A percentile compares a stretch with the other conserved stretches of the same genome.
phyloP scores from a whole-genome alignment of 305 asterid species.

The Andrographis paniculata region DNA sequence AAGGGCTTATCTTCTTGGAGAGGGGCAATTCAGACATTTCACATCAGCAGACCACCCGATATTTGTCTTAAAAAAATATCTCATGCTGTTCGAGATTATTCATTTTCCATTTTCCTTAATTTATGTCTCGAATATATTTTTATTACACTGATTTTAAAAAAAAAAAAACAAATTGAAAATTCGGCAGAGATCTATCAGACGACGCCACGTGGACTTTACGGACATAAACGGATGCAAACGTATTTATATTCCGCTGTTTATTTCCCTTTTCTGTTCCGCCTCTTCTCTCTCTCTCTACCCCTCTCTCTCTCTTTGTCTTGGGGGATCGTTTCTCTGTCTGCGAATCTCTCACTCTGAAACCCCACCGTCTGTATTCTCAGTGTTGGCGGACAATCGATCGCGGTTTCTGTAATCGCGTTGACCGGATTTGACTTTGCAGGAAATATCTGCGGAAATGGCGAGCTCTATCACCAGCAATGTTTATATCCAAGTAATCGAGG shows the following conservation, averaged over 20 bases:
- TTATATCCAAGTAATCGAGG: constrained; percentile 82
- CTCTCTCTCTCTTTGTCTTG: constrained; percentile 15
- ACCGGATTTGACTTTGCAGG: constrained; percentile 7
- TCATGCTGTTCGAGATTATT: too few relatives aligned
- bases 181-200: constrained; percentile 3
- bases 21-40: too few relatives aligned
- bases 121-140: background rate
- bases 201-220: constrained; percentile 49
- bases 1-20: too few relatives aligned
- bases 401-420: constrained; percentile 2
- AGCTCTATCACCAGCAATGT: constrained; percentile 73
- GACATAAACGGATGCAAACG: constrained; percentile 80
- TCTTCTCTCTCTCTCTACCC: constrained; percentile 15
- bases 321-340: constrained; percentile 12
- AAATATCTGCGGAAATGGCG: constrained; percentile 46
- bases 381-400: constrained; percentile 8
- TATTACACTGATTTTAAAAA: background rate
- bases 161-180: background rate
- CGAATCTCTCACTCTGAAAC: constrained; percentile 23
- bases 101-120: background rate
- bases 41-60: too few relatives aligned
- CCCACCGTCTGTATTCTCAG: constrained; percentile 18
- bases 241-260: constrained; percentile 72
- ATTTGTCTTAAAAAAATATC: too few relatives aligned
- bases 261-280: constrained; percentile 54